These are phyloP conservation scores for Polychaeton citri DNA, from an alignment of 2,329 filamentous ascomycete genomes.

Conservation along the genomic window DNA sequence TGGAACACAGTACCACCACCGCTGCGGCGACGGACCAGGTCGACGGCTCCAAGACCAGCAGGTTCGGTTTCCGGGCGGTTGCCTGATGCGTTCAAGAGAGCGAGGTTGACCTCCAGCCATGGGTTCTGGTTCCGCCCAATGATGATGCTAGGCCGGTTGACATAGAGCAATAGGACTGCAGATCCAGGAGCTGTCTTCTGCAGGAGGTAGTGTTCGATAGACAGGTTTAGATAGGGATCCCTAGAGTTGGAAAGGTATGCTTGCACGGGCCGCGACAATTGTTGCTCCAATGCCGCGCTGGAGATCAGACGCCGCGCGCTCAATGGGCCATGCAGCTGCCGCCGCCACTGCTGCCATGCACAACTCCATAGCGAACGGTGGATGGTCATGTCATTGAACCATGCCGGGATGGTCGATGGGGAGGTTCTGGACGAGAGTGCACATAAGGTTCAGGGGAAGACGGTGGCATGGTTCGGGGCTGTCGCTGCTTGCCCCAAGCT, in stretches of 20 bases:
- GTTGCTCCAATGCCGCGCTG: conserved; percentile 8
- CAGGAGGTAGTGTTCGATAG: conserved; percentile 82
- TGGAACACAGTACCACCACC: conserved; percentile 93
- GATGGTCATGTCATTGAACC: conserved; percentile 7
- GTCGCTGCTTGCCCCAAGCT: too few species aligned
- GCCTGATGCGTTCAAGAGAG: conserved; percentile 38
- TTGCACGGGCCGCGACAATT: conserved; percentile 22
- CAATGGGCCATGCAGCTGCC: neutral
- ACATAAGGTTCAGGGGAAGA: too few species aligned
- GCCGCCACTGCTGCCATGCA: neutral
- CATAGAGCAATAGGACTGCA: conserved; percentile 73
- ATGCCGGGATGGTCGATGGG: conserved; percentile 5
- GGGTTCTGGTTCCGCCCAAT: conserved; percentile 96
- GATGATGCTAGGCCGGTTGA: conserved; percentile 75
- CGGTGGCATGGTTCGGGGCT: too few species aligned
- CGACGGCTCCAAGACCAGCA: conserved; percentile 29
- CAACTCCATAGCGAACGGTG: neutral
- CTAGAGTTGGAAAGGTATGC: conserved; percentile 39
- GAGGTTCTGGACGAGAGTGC: too few species aligned
- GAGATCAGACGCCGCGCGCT: conserved; percentile 10
- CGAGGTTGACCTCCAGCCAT: conserved; percentile 79
- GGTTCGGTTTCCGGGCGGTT: conserved; percentile 20
- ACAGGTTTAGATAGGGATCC: conserved; percentile 81
- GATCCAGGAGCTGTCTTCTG: conserved; percentile 59
- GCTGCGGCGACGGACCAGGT: conserved; percentile 69